Percentiles rank a stretch among this genome's conserved stretches.
These are phyloP conservation scores for Trapa incisa DNA, from an alignment of 345 rosid genomes.

Conservation along the genomic window DNA sequence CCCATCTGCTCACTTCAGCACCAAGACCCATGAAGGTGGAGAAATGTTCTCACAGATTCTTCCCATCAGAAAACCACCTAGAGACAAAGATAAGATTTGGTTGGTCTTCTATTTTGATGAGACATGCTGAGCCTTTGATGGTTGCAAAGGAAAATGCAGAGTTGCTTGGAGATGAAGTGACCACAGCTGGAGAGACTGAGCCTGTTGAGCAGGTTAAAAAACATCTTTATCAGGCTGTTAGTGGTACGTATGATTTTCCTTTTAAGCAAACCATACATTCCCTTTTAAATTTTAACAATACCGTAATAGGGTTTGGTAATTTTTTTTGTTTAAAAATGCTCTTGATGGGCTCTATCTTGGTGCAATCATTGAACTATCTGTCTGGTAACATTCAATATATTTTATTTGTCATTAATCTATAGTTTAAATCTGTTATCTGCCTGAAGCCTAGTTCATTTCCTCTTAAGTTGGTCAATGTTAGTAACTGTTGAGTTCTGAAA, in stretches of 20 bases:
- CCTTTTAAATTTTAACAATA: background rate
- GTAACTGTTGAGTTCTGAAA: background rate
- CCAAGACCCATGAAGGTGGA: background rate
- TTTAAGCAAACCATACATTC: background rate
- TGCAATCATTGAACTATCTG: background rate
- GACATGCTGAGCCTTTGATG: background rate
- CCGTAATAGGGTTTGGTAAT: background rate
- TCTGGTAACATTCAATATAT: background rate
- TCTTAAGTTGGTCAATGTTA: background rate
- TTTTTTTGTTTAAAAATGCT: background rate
- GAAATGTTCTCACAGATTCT: background rate
- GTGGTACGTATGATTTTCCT: slow-evolving; percentile 2
- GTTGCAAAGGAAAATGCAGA: slow-evolving; percentile 1
- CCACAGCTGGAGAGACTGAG: slow-evolving; percentile 2
- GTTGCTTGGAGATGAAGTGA: background rate
- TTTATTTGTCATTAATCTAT: background rate
- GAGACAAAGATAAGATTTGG: background rate
- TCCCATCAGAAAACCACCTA: background rate
- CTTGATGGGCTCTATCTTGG: background rate
- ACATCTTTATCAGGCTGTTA: slow-evolving; percentile 6
- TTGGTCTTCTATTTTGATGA: background rate
- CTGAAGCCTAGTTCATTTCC: background rate
- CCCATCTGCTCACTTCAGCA: background rate
- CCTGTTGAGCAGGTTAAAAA: background rate
- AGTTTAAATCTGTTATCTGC: background rate